Base-by-base conservation (phyloP, 2,329 filamentous ascomycete genomes). In the Nigrospora oryzae region DNA sequence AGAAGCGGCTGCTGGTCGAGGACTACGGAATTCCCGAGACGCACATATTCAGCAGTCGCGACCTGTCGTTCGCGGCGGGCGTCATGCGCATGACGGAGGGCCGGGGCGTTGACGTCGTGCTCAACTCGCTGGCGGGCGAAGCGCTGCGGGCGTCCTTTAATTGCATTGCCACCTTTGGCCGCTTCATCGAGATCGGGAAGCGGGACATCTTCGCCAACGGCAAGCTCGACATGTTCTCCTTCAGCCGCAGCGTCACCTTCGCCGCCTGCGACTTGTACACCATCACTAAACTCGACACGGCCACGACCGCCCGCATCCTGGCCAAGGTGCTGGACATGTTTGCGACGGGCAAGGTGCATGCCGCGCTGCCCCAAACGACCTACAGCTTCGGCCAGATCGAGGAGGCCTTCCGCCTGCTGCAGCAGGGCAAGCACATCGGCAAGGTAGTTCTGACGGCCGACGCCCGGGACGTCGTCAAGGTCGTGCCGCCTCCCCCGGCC, bases 381-480 rank as follows among this genome's bases (percentile, higher is more conserved):
- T 46, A 46, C 19, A 41, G 44, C 13, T 39, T 46, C 37, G 32
- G 44, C 1, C 43, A 49, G 38, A 42, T 63, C 2, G 46, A 51
- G n/a, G 52, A 62, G 2, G 62, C 63, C 2, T 63, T 68, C 45
- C 51, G 60, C 2, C 54, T 56, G 16, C 58, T 71, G 53, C 64
- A 66, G 38, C 53, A 49, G 30, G 66, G 66, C 1, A 50, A 56
- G 1, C 65, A 67, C 38, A 60, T 67, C 15, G 69, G 67, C 0
- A 71, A 71, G 38, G 56, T 69, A 4, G 55, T 68, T 7, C 17
- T 56, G 10, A 52, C 47, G 6, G 49, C 57, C n/a, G 43, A 46
- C 12, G 33, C 46, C 12, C 45, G 45, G 34, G 41, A 42, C n/a
- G 36, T 39, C n/a, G 36, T 44, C 42, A 38, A 30, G 38, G 33